Conservation (phyloP, 805 yeast species). For the Metschnikowia chrysomelidarum region DNA sequence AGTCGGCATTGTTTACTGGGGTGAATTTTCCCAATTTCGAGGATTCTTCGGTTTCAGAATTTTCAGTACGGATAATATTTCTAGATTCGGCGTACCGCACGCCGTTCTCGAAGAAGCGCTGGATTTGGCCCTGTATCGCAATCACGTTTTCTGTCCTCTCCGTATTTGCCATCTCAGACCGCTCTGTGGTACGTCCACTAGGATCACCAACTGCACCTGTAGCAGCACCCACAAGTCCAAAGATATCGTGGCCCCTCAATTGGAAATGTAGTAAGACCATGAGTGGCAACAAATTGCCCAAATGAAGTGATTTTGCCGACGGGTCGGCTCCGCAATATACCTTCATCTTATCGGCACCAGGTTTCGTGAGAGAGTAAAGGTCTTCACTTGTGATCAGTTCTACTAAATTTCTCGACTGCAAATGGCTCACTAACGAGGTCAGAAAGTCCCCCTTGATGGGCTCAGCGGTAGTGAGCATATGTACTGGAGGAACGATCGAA, state of each 20-base stretch:
- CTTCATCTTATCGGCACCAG: constrained; percentile 40
- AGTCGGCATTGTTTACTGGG: constrained; percentile 63
- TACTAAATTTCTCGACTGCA: constrained; percentile 36
- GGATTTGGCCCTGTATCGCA: constrained; percentile 61
- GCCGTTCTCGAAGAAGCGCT: constrained; percentile 59
- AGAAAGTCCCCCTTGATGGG: constrained; percentile 23
- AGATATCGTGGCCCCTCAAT: constrained; percentile 80
- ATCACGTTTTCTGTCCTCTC: constrained; percentile 55
- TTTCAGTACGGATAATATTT: too few relatives aligned
- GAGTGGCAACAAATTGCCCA: constrained; percentile 88
- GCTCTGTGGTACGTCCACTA: constrained; percentile 81
- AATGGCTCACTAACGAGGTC: constrained; percentile 34
- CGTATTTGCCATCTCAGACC: constrained; percentile 54
- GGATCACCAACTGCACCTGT: constrained; percentile 98
- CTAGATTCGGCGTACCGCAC: constrained; percentile 57
- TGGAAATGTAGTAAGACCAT: constrained; percentile 82
- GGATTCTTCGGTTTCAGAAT: constrained; percentile 23
- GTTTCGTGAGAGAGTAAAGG: constrained; percentile 31
- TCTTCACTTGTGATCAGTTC: constrained; percentile 41
- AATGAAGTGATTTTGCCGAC: constrained; percentile 81
- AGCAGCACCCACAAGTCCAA: constrained; percentile 89
- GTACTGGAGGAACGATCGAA: constrained; percentile 39
- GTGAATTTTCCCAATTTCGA: constrained; percentile 36
- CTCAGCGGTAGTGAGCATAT: constrained; percentile 23
- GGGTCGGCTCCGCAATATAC: constrained; percentile 97